A percentile compares a stretch with the other conserved stretches of the same genome.
These are phyloP conservation scores for Fusarium sp. DNA, from an alignment of 2,329 filamentous ascomycete species.

Conservation along the genomic window DNA sequence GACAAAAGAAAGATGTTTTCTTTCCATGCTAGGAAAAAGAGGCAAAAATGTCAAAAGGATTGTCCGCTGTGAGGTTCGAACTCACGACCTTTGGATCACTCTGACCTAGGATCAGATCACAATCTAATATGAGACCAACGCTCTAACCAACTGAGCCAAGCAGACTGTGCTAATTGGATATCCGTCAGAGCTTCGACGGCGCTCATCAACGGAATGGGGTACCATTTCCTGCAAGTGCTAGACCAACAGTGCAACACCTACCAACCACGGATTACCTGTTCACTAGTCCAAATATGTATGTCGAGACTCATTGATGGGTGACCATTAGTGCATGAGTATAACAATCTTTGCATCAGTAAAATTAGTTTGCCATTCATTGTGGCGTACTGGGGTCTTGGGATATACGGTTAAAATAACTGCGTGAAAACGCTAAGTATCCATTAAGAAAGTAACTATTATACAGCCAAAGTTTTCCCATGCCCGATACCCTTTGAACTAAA, in stretches of 20 bases:
- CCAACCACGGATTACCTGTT: background rate
- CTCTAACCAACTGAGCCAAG: slow-evolving; percentile 32
- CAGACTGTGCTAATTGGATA: background rate
- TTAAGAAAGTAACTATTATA: background rate
- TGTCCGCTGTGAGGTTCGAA: slow-evolving; percentile 36
- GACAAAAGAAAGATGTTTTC: background rate
- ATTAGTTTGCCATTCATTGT: accelerated
- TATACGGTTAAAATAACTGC: background rate
- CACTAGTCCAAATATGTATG: accelerated
- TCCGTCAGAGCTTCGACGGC: accelerated
- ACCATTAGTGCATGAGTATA: background rate
- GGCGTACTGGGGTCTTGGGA: background rate
- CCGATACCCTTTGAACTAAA: background rate
- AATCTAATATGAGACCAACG: slow-evolving; percentile 31
- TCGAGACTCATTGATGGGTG: accelerated
- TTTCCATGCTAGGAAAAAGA: background rate
- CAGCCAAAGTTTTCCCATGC: accelerated
- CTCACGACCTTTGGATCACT: slow-evolving; percentile 37
- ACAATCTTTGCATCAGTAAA: accelerated
- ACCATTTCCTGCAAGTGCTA: too few species aligned
- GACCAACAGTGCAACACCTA: background rate
- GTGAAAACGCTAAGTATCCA: background rate
- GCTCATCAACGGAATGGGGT: accelerated
- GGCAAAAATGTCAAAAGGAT: background rate
- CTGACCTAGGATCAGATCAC: slow-evolving; percentile 16